A percentile compares a stretch with the other conserved stretches of the same genome.
phyloP scores from a whole-genome alignment of 352 stramenopile genomes.

The Globisporangium rhizosaccharum region DNA sequence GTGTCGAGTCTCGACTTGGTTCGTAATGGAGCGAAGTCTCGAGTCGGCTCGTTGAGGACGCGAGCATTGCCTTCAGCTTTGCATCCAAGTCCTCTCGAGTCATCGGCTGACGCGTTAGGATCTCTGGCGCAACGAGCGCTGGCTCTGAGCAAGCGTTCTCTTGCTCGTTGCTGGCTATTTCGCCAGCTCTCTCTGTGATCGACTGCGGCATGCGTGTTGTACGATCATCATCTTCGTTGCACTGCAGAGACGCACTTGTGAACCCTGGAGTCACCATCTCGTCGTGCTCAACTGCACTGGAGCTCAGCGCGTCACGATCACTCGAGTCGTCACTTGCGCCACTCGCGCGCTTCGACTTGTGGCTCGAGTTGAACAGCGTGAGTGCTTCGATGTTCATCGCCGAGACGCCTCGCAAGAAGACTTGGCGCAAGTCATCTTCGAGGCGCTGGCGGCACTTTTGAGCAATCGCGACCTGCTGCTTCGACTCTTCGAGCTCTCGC shows the following conservation, averaged over 20 bases:
- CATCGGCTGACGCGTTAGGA: slow-evolving; percentile 3
- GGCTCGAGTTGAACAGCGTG: slow-evolving; percentile 50
- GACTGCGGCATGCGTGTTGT: not conserved
- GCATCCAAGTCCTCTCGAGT: slow-evolving; percentile 7
- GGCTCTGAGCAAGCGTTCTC: not conserved
- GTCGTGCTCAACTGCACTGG: not conserved
- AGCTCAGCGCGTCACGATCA: not conserved
- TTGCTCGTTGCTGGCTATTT: not conserved
- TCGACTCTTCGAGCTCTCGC: slow-evolving; percentile 32
- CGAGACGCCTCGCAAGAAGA: slow-evolving; percentile 67
- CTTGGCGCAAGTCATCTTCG: slow-evolving; percentile 56
- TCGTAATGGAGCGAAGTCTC: slow-evolving; percentile 3
- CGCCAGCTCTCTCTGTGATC: not conserved
- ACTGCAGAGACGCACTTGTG: not conserved
- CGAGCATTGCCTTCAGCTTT: slow-evolving; percentile 10
- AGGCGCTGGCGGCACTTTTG: slow-evolving; percentile 40
- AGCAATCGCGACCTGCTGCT: slow-evolving; percentile 23
- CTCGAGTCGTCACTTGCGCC: slow-evolving; percentile 2
- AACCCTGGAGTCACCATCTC: not conserved
- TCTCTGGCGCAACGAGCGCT: not conserved
- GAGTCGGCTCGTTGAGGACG: slow-evolving; percentile 7
- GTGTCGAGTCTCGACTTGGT: not conserved
- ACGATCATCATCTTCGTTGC: not conserved
- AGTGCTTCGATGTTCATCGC: slow-evolving; percentile 77
- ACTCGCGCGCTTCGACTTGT: slow-evolving; percentile 17